phyloP scores from a whole-genome alignment of 2,329 filamentous ascomycete species.

The Chaetoscypha palmicola region DNA sequence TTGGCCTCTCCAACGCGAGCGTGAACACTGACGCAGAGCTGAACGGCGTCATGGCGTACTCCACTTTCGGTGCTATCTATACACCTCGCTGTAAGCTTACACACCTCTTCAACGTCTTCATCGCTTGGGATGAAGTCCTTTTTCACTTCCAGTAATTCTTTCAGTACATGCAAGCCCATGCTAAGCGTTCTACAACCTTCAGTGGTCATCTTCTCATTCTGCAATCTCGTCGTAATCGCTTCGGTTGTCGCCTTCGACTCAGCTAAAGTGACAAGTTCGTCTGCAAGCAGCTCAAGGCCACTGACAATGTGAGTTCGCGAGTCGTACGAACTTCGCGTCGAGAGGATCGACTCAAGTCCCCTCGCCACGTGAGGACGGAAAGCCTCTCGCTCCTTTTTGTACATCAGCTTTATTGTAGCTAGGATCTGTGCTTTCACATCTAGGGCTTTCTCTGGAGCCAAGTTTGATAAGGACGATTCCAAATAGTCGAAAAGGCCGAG shows the following conservation, averaged over 20 bases:
- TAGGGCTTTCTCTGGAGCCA: conserved; percentile 57
- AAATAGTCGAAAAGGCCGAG: conserved; percentile 65
- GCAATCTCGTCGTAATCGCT: conserved; percentile 45
- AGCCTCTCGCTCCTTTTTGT: conserved; percentile 58
- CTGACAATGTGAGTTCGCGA: conserved; percentile 64
- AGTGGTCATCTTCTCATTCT: conserved; percentile 35
- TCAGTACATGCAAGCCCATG: conserved; percentile 59
- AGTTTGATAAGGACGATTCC: conserved; percentile 49
- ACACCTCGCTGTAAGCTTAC: conserved; percentile 46
- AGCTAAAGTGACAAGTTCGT: conserved; percentile 62
- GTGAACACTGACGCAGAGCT: conserved; percentile 69
- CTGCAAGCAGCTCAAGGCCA: conserved; percentile 65
- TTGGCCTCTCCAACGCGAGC: conserved; percentile 48
- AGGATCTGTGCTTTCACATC: conserved; percentile 70
- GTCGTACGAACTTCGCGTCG: conserved; percentile 59
- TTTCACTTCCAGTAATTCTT: conserved; percentile 44
- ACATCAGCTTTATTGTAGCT: conserved; percentile 64
- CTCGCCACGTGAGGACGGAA: conserved; percentile 62
- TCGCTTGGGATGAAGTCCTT: conserved; percentile 42
- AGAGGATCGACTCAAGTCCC: conserved; percentile 60
- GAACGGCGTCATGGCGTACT: conserved; percentile 68
- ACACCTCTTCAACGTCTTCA: conserved; percentile 44
- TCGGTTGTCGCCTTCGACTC: conserved; percentile 53
- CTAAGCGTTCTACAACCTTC: conserved; percentile 47
- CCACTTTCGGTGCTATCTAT: conserved; percentile 55